A percentile compares a stretch with the other conserved stretches of the same genome.
These are phyloP conservation scores for Solanum sitiens DNA, from an alignment of 257 asterid genomes.

Conservation along the genomic window DNA sequence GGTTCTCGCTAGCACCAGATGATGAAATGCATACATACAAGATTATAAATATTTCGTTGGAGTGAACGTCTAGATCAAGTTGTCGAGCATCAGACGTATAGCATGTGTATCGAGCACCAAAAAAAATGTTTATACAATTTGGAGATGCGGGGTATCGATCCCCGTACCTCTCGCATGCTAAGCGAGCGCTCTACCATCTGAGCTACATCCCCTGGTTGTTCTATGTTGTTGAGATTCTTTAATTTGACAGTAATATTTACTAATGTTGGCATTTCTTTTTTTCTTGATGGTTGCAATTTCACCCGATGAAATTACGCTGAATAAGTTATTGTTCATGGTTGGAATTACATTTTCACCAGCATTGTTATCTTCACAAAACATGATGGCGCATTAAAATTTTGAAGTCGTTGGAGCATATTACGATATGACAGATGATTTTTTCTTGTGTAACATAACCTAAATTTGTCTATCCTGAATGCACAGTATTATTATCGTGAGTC, in stretches of 20 bases:
- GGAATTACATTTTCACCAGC: background rate
- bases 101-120: background rate
- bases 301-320: too few species aligned
- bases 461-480: too few species aligned
- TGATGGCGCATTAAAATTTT: too few species aligned
- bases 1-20: background rate
- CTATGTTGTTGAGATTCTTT: rapidly evolving
- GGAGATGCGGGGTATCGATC: slow-evolving; percentile 51
- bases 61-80: background rate
- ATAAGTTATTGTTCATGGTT: background rate
- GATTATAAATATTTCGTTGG: background rate
- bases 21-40: background rate
- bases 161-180: slow-evolving; percentile 43
- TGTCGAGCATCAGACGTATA: background rate
- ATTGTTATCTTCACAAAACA: background rate
- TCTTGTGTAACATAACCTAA: too few species aligned
- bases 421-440: too few species aligned
- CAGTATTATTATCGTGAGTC: too few species aligned
- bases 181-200: slow-evolving; percentile 59
- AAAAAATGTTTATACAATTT: background rate
- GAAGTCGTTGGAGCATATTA: too few species aligned
- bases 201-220: slow-evolving; percentile 34
- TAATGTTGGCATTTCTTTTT: background rate
- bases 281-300: background rate
- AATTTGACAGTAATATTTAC: rapidly evolving